A percentile compares a stretch with the other conserved stretches of the same genome.
Conservation (phyloP, 2,329 filamentous ascomycete species). For the Trichoderma breve region DNA sequence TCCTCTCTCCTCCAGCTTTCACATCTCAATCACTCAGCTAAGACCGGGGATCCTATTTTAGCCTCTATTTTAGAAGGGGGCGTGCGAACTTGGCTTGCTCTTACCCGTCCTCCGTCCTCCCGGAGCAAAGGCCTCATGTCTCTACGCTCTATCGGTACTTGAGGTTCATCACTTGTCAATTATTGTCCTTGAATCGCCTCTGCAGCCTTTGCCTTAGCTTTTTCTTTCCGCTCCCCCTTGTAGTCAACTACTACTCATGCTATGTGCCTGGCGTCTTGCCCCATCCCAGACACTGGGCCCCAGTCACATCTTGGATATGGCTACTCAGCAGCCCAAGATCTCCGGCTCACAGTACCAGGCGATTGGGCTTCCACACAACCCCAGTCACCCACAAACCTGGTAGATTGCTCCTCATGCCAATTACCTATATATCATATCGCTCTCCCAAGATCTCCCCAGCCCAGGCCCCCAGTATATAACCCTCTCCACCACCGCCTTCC, state of each 20-base stretch:
- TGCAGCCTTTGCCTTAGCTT: not conserved
- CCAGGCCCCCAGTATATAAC: slow-evolving; percentile 26
- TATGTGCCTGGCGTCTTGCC: not conserved
- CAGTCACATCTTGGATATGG: slow-evolving; percentile 26
- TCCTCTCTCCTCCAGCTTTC: slow-evolving; percentile 1
- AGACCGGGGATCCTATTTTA: slow-evolving; percentile 12
- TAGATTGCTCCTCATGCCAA: slow-evolving; percentile 8
- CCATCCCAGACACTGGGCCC: slow-evolving; percentile 16
- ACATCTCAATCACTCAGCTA: slow-evolving; percentile 3
- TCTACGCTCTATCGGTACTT: not conserved
- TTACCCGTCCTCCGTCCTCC: not conserved
- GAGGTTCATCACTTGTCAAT: not conserved
- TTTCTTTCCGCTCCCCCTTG: not conserved
- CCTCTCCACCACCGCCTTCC: slow-evolving; percentile 23
- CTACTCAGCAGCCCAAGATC: slow-evolving; percentile 29
- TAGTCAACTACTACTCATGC: not conserved
- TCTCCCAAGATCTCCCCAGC: slow-evolving; percentile 27
- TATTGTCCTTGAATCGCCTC: not conserved
- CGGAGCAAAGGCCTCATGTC: not conserved
- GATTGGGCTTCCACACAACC: slow-evolving; percentile 34
- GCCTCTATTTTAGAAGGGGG: slow-evolving; percentile 1
- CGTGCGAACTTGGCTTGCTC: not conserved
- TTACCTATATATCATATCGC: not conserved
- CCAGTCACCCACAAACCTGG: slow-evolving; percentile 29
- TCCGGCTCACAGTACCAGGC: slow-evolving; percentile 28